A percentile compares a stretch with the other conserved stretches of the same genome.
Conservation (phyloP, 108 stramenopile genomes). For the Craspedostauros australis region DNA sequence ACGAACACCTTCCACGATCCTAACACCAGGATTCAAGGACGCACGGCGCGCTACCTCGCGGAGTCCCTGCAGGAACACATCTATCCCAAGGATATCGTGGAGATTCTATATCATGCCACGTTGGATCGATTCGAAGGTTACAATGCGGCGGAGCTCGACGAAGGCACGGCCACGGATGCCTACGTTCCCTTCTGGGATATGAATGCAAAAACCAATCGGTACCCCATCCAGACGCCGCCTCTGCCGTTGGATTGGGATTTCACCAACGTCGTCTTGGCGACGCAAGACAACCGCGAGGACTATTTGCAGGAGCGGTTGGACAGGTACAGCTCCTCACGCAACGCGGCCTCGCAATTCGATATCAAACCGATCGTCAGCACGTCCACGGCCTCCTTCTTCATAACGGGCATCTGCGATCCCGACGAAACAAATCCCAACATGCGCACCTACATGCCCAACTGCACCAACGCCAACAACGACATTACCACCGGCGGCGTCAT, state of each 20-base stretch:
- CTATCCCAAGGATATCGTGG: conserved; percentile 6
- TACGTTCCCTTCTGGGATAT: conserved; percentile 39
- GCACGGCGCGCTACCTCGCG: conserved; percentile 24
- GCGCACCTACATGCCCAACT: conserved; percentile 37
- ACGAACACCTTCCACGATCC: conserved; percentile 7
- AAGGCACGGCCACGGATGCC: conserved; percentile 20
- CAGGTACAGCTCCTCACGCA: background rate
- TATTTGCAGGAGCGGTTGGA: conserved; percentile 12
- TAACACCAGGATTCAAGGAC: conserved; percentile 4
- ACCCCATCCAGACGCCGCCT: conserved; percentile 14
- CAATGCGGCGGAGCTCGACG: conserved; percentile 6
- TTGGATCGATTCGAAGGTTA: conserved; percentile 52
- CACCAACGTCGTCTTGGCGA: conserved; percentile 25
- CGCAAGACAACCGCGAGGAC: conserved; percentile 28
- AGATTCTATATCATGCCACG: conserved; percentile 25
- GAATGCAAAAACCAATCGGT: background rate
- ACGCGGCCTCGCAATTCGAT: conserved; percentile 9
- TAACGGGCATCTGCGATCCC: conserved; percentile 50
- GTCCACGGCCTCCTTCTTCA: conserved; percentile 17
- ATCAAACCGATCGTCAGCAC: conserved; percentile 22
- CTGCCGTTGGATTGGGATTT: conserved; percentile 46
- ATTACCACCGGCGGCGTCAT: conserved; percentile 37
- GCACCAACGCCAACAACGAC: conserved; percentile 54
- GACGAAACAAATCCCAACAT: conserved; percentile 7
- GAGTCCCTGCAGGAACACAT: conserved; percentile 16